Base-by-base conservation (phyloP, 2,329 filamentous ascomycete genomes). In the Passalora sequoiae region DNA sequence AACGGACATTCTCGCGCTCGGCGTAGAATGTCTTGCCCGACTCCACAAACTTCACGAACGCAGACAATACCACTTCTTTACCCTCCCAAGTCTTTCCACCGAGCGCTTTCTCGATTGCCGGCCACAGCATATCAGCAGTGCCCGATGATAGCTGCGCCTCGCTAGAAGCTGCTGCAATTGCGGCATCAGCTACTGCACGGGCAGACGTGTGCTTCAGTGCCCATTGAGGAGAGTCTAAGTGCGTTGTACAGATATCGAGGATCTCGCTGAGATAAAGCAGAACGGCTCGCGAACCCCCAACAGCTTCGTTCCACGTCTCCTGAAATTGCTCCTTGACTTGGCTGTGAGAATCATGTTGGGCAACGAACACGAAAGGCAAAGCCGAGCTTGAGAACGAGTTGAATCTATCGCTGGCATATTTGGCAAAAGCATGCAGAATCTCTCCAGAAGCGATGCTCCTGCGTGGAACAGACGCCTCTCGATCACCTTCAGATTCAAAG, bases 71-170 rank as follows among this genome's bases (percentile, higher is more conserved):
- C 54, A 80, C 81, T 66, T 96, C 89, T 62, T 98, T 98, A 16
- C 88, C 88, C 1, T 84, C 77, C 74, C 95, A 98, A 1, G 89
- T 95, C 73, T 96, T 97, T 9, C 94, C 80, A 2, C 80, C 78
- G 29, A 97, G 68, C 1, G 86, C 81, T 59, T 84, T 87, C 51
- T 96, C 87, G 36, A 95, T 73, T 1, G 83, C 77, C 0, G 86
- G 86, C 91, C 91, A 98, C 16, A 96, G 71, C 9, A 47, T 46
- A 15, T 41, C 49, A 4, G 50, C 56, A 7, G 51, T 53, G 35
- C 53, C 49, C 13, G 41, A 19, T 48, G 76, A 78, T 40, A 87
- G 78, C 31, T 78, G 74, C 0, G 76, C 78, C 4, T 74, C 66
- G 40, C 61, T 62, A 51, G 52, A 51, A 17, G 62, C 58, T 19